These are phyloP conservation scores for Apophysomyces variabilis DNA, from an alignment of 371 early-diverging fungal genomes.

Conservation along the genomic window DNA sequence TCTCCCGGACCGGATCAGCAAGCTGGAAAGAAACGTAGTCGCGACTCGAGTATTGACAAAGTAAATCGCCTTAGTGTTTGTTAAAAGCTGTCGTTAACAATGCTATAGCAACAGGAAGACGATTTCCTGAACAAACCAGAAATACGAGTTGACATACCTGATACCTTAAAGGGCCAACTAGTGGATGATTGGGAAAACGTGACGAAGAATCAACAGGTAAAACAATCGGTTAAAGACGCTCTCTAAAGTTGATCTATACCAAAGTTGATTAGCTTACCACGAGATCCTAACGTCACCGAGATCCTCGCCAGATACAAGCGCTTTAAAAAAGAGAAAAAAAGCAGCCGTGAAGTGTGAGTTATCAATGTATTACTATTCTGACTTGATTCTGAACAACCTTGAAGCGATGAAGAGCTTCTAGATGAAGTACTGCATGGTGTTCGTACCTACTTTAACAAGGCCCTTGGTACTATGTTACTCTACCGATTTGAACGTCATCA, in stretches of 20 bases:
- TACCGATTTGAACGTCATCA: constrained; percentile 96
- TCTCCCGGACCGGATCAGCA: constrained; percentile 3
- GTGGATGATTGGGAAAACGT: constrained; percentile 96
- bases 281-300: constrained; percentile 50
- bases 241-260: not conserved
- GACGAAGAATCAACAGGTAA: constrained; percentile 86
- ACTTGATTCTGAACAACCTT: constrained; percentile 2
- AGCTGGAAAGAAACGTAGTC: constrained; percentile 18
- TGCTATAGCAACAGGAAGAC: constrained; percentile 34
- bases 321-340: constrained; percentile 52
- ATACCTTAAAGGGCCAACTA: constrained; percentile 80
- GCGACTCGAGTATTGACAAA: constrained; percentile 21
- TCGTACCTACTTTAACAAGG: constrained; percentile 87
- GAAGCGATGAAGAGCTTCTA: constrained; percentile 57
- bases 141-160: constrained; percentile 89
- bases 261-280: constrained; percentile 62
- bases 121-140: constrained; percentile 81
- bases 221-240: too few relatives aligned
- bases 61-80: not conserved
- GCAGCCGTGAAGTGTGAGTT: constrained; percentile 31
- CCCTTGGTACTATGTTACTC: constrained; percentile 88
- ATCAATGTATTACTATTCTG: not conserved
- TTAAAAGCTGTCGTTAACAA: not conserved
- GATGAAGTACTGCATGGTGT: constrained; percentile 88
- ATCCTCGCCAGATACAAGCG: constrained; percentile 72